Base-by-base conservation (phyloP, 2,329 filamentous ascomycete species). In the Talaromyces marneffei region DNA sequence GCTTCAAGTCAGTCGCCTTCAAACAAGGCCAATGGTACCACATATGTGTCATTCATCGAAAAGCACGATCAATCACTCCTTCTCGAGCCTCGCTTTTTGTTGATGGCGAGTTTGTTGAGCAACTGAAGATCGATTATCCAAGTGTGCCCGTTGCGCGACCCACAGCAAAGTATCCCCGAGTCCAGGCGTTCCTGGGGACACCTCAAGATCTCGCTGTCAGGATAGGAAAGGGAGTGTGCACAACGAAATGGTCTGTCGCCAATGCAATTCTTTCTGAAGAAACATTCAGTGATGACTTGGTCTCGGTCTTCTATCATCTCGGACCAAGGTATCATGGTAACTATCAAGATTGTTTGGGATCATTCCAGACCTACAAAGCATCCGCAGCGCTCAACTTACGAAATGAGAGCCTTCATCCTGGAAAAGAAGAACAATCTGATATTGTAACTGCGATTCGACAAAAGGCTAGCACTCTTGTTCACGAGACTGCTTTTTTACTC, bases 321-420 rank as follows among this genome's bases (percentile, higher is more conserved):
- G 93, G 94, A 0, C 89, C 92, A 25, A 86, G 91, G 53, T 99
- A 99, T 68, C 88, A 91, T 70, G 94, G 94, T 16, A 99, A 99
- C 71, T 96, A 96, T 68, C 94, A 99, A 75, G 94, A 99, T 71
- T 94, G 91, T 67, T 82, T 99, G 14, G 94, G 95, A 4, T 93
- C 92, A 1, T 96, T 99, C 70, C 92, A 97, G 71, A 99, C 95
- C 0, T 99, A 99, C 71, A 87, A 90, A 68, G 93, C 94, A 6
- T 97, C 94, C 1, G 93, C 94, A 7, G 87, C 90, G 59, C 79
- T 99, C 40, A 94, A 95, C 62, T 82, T 97, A 58, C 88, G 93
- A 50, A 97, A 97, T 68, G 94, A 99, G 71, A 85, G 92, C 57
- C 82, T 96, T 39, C 90, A 96, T 74, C 88, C 91, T 1, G 92